Conservation (phyloP, 2,329 filamentous ascomycete genomes). For the Lachnellula arida region DNA sequence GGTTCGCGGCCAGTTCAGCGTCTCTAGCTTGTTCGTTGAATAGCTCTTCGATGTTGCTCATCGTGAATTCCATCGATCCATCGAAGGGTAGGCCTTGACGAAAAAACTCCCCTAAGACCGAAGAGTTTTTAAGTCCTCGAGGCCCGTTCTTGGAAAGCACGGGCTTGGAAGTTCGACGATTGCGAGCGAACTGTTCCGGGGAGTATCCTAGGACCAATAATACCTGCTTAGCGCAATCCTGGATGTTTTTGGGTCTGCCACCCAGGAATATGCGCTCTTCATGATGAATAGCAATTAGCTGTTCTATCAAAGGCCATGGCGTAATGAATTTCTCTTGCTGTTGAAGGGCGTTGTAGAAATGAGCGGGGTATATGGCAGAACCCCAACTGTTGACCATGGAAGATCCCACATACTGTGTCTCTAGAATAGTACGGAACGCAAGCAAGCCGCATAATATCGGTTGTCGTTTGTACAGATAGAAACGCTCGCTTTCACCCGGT, state of each 20-base stretch:
- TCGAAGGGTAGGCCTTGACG: no score
- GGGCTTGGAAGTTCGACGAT: neutral
- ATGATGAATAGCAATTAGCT: constrained; percentile 1
- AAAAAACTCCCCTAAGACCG: constrained; percentile 1
- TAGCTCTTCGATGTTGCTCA: constrained; percentile 10
- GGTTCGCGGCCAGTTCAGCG: neutral
- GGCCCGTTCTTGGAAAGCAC: constrained; percentile 2
- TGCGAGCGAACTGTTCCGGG: neutral
- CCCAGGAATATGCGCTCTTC: constrained; percentile 10
- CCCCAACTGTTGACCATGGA: neutral
- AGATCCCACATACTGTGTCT: neutral
- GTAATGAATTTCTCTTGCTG: neutral
- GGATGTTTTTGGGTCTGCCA: neutral
- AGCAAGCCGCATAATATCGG: constrained; percentile 13
- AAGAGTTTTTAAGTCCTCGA: constrained; percentile 3
- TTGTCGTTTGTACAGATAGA: constrained; percentile 11
- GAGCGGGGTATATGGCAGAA: no score
- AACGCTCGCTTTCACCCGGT: neutral
- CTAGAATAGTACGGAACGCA: constrained; percentile 2
- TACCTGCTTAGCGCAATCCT: constrained; percentile 6
- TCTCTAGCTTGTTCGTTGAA: constrained; percentile 8
- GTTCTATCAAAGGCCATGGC: constrained; percentile 10
- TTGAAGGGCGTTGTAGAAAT: neutral
- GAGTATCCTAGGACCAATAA: constrained; percentile 6
- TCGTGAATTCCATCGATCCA: neutral